These are phyloP conservation scores for Kodamaea fukazawae DNA, from an alignment of 805 yeast genomes.

Conservation along the genomic window DNA sequence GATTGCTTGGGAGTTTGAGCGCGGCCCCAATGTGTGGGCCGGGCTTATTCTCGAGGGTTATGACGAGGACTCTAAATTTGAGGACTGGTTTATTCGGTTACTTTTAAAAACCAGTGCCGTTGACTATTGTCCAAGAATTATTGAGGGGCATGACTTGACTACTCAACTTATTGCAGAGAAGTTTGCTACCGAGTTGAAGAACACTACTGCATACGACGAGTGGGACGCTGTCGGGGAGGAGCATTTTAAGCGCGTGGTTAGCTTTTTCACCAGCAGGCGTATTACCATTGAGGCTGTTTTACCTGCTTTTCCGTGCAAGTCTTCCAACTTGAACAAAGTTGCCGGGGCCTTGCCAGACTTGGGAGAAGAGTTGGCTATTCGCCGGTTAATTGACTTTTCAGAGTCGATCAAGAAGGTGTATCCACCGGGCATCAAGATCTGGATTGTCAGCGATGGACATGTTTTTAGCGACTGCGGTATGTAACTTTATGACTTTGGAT, in stretches of 20 bases:
- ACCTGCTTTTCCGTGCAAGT: conserved; percentile 66
- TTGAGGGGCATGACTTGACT: conserved; percentile 6
- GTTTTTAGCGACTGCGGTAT: conserved; percentile 56
- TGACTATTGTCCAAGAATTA: conserved; percentile 11
- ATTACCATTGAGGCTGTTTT: conserved; percentile 52
- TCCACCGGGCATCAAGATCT: conserved; percentile 53
- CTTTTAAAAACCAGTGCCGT: conserved; percentile 21
- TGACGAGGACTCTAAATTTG: conserved; percentile 22
- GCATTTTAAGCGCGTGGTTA: conserved; percentile 40
- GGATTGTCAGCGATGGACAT: conserved; percentile 64
- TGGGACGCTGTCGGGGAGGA: conserved; percentile 49
- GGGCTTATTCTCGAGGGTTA: conserved; percentile 32
- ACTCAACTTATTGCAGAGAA: conserved; percentile 32
- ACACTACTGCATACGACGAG: conserved; percentile 44
- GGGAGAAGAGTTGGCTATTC: conserved; percentile 43
- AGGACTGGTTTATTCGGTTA: conserved; percentile 32
- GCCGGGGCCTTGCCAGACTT: conserved; percentile 49
- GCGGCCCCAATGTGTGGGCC: conserved; percentile 16
- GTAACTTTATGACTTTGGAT: conserved; percentile 8
- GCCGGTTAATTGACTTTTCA: conserved; percentile 31
- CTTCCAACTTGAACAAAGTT: conserved; percentile 56
- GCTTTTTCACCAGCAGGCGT: conserved; percentile 49
- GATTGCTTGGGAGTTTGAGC: conserved; percentile 6
- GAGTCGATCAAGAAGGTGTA: conserved; percentile 34
- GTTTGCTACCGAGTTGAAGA: conserved; percentile 48